Percentiles rank a stretch among this genome's conserved stretches.
phyloP scores from a whole-genome alignment of 768 basidiomycete species.

The Omphalotus guepiniiformis region DNA sequence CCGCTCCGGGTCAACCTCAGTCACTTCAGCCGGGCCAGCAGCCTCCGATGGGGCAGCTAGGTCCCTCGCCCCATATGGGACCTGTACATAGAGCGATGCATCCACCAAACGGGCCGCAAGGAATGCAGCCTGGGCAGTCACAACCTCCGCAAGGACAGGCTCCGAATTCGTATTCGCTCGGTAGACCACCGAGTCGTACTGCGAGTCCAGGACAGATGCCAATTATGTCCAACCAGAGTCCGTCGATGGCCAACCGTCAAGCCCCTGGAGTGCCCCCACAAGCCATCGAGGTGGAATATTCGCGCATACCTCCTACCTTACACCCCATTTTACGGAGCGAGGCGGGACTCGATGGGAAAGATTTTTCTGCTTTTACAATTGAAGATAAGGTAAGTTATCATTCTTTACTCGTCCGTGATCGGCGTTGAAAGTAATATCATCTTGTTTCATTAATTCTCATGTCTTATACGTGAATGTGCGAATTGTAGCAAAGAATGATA shows the following conservation, averaged over 20 bases:
- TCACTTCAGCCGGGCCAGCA: conserved; percentile 6
- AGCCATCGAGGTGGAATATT: conserved; percentile 38
- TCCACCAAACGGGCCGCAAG: conserved; percentile 39
- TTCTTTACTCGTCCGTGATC: not conserved
- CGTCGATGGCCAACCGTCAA: conserved; percentile 48
- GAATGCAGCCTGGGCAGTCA: conserved; percentile 33
- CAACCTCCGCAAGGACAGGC: conserved; percentile 33
- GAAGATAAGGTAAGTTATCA: conserved; percentile 56
- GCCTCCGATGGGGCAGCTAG: conserved; percentile 42
- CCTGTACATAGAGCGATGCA: conserved; percentile 42
- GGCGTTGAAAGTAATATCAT: conserved; percentile 7
- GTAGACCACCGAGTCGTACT: conserved; percentile 59
- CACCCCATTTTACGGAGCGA: conserved; percentile 39
- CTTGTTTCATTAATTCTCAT: not conserved
- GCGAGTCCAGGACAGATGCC: conserved; percentile 43
- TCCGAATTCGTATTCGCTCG: conserved; percentile 24
- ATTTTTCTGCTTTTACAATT: conserved; percentile 34
- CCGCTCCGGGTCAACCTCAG: conserved; percentile 18
- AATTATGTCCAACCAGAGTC: conserved; percentile 52
- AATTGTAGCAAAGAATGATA: conserved; percentile 35
- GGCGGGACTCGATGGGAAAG: conserved; percentile 42
- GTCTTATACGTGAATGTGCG: conserved; percentile 1
- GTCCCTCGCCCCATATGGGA: conserved; percentile 48
- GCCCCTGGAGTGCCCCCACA: conserved; percentile 28
- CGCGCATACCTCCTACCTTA: conserved; percentile 28